phyloP scores from a whole-genome alignment of 257 asterid genomes.

The Solanum corneliomulleri region DNA sequence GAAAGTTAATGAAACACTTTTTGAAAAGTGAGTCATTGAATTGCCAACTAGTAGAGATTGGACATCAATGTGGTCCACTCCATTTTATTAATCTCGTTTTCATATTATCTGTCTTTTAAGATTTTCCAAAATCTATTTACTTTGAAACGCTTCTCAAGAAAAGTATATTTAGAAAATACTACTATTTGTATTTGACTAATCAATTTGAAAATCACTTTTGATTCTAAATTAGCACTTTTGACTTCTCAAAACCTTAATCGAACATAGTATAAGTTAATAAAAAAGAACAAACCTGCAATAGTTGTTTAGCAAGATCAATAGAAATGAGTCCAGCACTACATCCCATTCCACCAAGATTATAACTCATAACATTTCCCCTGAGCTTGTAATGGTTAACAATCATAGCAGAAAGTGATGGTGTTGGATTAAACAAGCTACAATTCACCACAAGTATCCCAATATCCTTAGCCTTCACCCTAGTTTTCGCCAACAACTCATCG shows the following conservation, averaged over 20 bases:
- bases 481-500: conserved; percentile 31
- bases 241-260: not conserved
- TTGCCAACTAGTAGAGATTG: not conserved
- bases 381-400: conserved; percentile 46
- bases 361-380: conserved; percentile 33
- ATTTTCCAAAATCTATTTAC: not conserved
- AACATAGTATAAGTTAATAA: not conserved
- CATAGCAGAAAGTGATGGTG: conserved; percentile 43
- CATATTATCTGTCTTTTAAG: not conserved
- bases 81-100: not conserved
- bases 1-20: not conserved
- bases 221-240: not conserved
- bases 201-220: not conserved
- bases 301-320: conserved; percentile 39
- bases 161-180: too few relatives aligned
- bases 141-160: not conserved
- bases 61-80: not conserved
- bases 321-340: conserved; percentile 45
- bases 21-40: not conserved
- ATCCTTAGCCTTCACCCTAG: conserved; percentile 23
- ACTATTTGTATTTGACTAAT: too few relatives aligned
- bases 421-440: conserved; percentile 31
- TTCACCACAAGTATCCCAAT: conserved; percentile 44
- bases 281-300: conserved; percentile 23
- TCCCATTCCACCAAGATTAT: conserved; percentile 54